These are phyloP conservation scores for Exophiala mesophila DNA, from an alignment of 2,329 filamentous ascomycete species.

Conservation along the genomic window DNA sequence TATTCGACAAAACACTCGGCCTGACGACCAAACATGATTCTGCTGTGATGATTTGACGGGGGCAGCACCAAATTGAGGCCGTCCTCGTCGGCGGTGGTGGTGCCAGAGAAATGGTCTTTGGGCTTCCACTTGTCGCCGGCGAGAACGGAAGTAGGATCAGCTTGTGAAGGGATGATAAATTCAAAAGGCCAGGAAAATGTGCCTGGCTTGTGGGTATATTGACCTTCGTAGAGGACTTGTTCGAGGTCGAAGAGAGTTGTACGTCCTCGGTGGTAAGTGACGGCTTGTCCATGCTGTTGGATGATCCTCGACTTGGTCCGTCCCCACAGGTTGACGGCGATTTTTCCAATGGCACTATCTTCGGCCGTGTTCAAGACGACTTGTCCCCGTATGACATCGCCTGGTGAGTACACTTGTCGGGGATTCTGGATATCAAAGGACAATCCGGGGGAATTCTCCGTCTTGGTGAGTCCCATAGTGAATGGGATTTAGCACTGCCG, in stretches of 20 bases:
- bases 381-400: slow-evolving; percentile 19
- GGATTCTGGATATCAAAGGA: slow-evolving; percentile 19
- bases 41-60: slow-evolving; percentile 15
- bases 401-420: slow-evolving; percentile 14
- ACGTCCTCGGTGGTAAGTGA: slow-evolving; percentile 18
- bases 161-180: slow-evolving; percentile 16
- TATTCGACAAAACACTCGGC: slow-evolving; percentile 23
- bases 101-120: slow-evolving; percentile 15
- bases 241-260: slow-evolving; percentile 19
- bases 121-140: slow-evolving; percentile 19
- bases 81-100: slow-evolving; percentile 9
- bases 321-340: slow-evolving; percentile 21
- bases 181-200: slow-evolving; percentile 23
- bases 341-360: slow-evolving; percentile 19
- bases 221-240: slow-evolving; percentile 18
- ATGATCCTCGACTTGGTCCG: slow-evolving; percentile 21
- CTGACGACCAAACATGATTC: slow-evolving; percentile 16
- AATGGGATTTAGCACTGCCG: no score
- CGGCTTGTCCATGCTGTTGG: slow-evolving; percentile 19
- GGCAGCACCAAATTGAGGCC: slow-evolving; percentile 20
- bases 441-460: slow-evolving; percentile 18
- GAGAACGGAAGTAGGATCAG: slow-evolving; percentile 15
- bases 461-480: slow-evolving; percentile 17
- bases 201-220: slow-evolving; percentile 24
- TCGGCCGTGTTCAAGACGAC: slow-evolving; percentile 19